Percentiles rank a stretch among this genome's conserved stretches.
Evolutionary conservation across 2,329 filamentous ascomycete species (phyloP).

Genomic region (Triangularia setosa): DNA sequence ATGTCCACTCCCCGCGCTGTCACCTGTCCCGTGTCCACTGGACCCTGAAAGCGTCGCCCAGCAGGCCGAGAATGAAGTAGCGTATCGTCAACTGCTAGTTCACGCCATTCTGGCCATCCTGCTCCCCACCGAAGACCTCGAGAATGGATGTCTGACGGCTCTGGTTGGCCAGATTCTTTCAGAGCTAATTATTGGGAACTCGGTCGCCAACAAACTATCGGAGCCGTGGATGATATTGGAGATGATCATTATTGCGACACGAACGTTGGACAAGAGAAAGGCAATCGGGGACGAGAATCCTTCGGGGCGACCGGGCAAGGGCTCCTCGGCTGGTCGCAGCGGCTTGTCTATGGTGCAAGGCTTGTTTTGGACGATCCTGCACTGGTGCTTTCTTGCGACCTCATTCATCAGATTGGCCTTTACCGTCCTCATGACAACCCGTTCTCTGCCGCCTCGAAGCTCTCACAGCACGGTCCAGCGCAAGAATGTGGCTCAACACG

Average conservation of each 20-base stretch:
- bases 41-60: slow-evolving; percentile 48
- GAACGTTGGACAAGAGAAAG: slow-evolving; percentile 33
- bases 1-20: slow-evolving; percentile 74
- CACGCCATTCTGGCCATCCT: slow-evolving; percentile 77
- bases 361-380: slow-evolving; percentile 55
- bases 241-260: slow-evolving; percentile 67
- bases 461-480: slow-evolving; percentile 19
- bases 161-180: slow-evolving; percentile 85
- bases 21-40: slow-evolving; percentile 63
- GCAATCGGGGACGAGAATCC: slow-evolving; percentile 13
- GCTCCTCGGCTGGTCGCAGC: slow-evolving; percentile 20
- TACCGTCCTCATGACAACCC: slow-evolving; percentile 61
- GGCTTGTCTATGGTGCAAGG: slow-evolving; percentile 37
- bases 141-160: slow-evolving; percentile 79
- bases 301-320: slow-evolving; percentile 13
- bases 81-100: slow-evolving; percentile 85
- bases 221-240: slow-evolving; percentile 91
- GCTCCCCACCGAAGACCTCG: slow-evolving; percentile 85
- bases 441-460: slow-evolving; percentile 54
- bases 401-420: slow-evolving; percentile 63
- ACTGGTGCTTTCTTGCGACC: slow-evolving; percentile 53
- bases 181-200: slow-evolving; percentile 82
- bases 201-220: slow-evolving; percentile 73
- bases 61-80: slow-evolving; percentile 72
- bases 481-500: slow-evolving; percentile 28